Conservation (phyloP, 116 monocot genomes). For the Zostera marina region DNA sequence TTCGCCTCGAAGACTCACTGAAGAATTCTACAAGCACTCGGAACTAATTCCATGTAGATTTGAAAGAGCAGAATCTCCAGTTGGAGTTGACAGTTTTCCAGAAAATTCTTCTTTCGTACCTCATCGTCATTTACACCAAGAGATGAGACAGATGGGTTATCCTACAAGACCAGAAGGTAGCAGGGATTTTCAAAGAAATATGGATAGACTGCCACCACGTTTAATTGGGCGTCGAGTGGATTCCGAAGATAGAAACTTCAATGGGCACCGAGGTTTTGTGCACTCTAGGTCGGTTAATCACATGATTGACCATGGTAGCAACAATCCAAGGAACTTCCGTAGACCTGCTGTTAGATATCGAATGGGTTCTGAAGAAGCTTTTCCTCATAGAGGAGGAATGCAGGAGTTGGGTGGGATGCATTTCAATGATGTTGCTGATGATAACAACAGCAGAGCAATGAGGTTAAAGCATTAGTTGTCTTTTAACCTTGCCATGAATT, state of each 20-base stretch:
- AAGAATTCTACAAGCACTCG: conserved; percentile 1
- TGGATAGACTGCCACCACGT: not conserved
- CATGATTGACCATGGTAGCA: not conserved
- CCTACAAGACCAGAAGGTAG: not conserved
- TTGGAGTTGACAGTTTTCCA: not conserved
- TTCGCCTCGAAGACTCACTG: not conserved
- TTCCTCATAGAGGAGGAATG: not conserved
- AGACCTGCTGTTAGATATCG: not conserved
- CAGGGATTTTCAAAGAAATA: conserved; percentile 2
- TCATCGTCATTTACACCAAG: not conserved
- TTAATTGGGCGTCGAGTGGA: not conserved
- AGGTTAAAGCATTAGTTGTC: no score
- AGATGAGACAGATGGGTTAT: conserved; percentile 2
- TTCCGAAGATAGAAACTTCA: conserved; percentile 2
- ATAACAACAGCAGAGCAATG: no score
- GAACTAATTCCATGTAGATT: conserved; percentile 4
- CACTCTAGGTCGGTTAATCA: not conserved
- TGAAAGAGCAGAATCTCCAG: conserved; percentile 3
- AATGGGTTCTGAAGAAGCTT: not conserved
- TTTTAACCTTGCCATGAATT: no score
- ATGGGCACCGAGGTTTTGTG: not conserved
- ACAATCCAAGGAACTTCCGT: not conserved
- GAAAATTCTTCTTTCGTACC: conserved; percentile 1
- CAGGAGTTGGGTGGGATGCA: conserved; percentile 3
- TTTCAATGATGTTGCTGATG: not conserved